These are phyloP conservation scores for Hypsizygus marmoreus DNA, from an alignment of 768 basidiomycete species.

Conservation along the genomic window DNA sequence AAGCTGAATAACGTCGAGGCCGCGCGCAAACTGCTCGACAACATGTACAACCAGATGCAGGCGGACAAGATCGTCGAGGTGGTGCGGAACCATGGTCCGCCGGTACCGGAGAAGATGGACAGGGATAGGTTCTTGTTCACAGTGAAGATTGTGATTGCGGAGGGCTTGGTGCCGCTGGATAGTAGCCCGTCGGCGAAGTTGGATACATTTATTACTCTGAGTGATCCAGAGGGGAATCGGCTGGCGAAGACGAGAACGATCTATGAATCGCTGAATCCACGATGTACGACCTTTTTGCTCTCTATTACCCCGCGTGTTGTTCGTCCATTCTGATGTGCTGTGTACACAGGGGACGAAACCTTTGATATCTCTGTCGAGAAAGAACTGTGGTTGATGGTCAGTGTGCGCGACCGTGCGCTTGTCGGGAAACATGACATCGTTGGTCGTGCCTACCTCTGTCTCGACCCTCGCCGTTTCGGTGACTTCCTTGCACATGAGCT, in stretches of 20 bases:
- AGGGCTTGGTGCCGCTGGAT: slow-evolving; percentile 80
- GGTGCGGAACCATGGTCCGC: slow-evolving; percentile 57
- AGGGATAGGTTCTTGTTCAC: slow-evolving; percentile 81
- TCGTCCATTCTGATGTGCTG: slow-evolving; percentile 12
- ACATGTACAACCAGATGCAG: slow-evolving; percentile 90
- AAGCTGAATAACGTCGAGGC: slow-evolving; percentile 98
- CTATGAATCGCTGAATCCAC: slow-evolving; percentile 86
- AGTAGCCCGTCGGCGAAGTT: slow-evolving; percentile 75
- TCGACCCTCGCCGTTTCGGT: slow-evolving; percentile 85
- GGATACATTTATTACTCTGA: slow-evolving; percentile 93
- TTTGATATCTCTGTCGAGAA: slow-evolving; percentile 94
- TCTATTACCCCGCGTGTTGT: slow-evolving; percentile 6
- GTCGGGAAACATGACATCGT: slow-evolving; percentile 93
- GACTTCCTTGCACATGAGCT: slow-evolving; percentile 91
- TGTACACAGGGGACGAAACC: slow-evolving; percentile 85
- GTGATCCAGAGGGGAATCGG: slow-evolving; percentile 87
- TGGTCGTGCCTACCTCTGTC: slow-evolving; percentile 87
- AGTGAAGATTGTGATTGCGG: slow-evolving; percentile 91
- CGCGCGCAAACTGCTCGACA: slow-evolving; percentile 87
- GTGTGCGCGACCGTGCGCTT: slow-evolving; percentile 86
- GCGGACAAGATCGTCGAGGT: slow-evolving; percentile 82
- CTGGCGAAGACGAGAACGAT: slow-evolving; percentile 95
- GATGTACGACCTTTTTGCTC: slow-evolving; percentile 63
- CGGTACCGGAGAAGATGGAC: slow-evolving; percentile 71
- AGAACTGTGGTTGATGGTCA: slow-evolving; percentile 96